Conservation (phyloP, 2,329 filamentous ascomycete genomes). For the Sporothrix humicola region DNA sequence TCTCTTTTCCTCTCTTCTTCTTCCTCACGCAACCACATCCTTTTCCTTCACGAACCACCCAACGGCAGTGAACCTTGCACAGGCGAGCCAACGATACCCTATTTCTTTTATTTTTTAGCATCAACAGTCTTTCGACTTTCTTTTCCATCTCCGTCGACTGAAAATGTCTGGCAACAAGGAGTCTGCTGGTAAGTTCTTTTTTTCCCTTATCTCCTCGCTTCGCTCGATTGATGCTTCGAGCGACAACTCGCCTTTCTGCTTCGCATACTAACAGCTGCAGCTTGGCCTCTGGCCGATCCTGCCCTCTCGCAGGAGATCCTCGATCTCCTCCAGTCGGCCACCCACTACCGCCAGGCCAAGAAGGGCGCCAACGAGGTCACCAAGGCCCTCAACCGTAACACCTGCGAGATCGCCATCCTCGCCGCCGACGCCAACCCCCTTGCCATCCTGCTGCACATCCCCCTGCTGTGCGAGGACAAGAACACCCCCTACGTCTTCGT, state of each 20-base stretch:
- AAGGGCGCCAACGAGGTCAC: constrained; percentile 88
- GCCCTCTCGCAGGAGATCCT: constrained; percentile 69
- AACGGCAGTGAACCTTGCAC: constrained; percentile 39
- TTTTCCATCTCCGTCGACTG: constrained; percentile 15
- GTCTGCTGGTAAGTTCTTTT: constrained; percentile 28
- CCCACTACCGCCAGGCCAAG: constrained; percentile 77
- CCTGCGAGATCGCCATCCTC: constrained; percentile 85
- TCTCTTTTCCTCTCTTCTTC: neutral
- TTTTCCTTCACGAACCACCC: neutral
- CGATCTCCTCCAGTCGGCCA: constrained; percentile 76
- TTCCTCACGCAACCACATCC: constrained; percentile 14
- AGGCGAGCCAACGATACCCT: constrained; percentile 38
- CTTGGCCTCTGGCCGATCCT: constrained; percentile 41
- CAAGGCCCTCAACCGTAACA: constrained; percentile 90
- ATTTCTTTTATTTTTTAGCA: constrained; percentile 15
- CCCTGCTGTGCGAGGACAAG: constrained; percentile 85
- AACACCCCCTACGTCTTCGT: constrained; percentile 50
- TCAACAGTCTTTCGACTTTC: constrained; percentile 5
- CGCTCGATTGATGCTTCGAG: neutral
- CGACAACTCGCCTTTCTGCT: neutral
- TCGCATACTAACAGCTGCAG: constrained; percentile 21
- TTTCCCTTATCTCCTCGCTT: neutral
- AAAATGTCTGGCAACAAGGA: constrained; percentile 36
- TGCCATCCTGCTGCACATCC: constrained; percentile 86
- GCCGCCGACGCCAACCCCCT: constrained; percentile 87